Percentiles rank a stretch among this genome's conserved stretches.
phyloP scores from a whole-genome alignment of 2,329 filamentous ascomycete genomes.

The Aspergillus caelatus region DNA sequence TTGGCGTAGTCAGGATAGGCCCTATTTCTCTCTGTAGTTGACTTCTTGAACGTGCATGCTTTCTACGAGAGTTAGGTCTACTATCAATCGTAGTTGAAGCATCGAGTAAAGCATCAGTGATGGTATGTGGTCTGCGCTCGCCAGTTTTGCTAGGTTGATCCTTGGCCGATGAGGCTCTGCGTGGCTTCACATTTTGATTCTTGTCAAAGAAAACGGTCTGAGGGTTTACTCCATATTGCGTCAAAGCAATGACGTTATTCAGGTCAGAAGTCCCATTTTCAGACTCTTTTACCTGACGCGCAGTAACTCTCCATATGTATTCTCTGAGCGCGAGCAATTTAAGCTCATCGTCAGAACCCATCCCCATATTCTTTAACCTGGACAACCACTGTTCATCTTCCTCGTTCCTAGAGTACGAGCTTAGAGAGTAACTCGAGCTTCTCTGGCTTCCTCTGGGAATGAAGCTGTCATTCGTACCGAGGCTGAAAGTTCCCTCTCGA shows the following conservation, averaged over 20 bases:
- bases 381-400: constrained; percentile 95
- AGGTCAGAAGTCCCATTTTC: constrained; percentile 49
- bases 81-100: constrained; percentile 87
- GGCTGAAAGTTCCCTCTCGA: constrained; percentile 70
- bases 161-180: constrained; percentile 29
- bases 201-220: constrained; percentile 95
- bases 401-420: constrained; percentile 73
- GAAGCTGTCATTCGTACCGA: constrained; percentile 61
- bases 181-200: constrained; percentile 56
- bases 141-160: constrained; percentile 33
- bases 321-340: constrained; percentile 85
- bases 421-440: constrained; percentile 49
- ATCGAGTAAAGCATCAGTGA: constrained; percentile 87
- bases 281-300: constrained; percentile 64
- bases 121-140: constrained; percentile 67
- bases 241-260: constrained; percentile 73
- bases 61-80: constrained; percentile 51
- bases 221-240: constrained; percentile 74
- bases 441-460: constrained; percentile 60
- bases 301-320: constrained; percentile 85
- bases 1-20: constrained; percentile 17
- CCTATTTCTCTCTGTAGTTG: constrained; percentile 41
- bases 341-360: constrained; percentile 80
- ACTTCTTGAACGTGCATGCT: constrained; percentile 42
- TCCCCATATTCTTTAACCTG: constrained; percentile 79